These are phyloP conservation scores for Neurospora sp. DNA, from an alignment of 2,329 filamentous ascomycete genomes.

Conservation along the genomic window DNA sequence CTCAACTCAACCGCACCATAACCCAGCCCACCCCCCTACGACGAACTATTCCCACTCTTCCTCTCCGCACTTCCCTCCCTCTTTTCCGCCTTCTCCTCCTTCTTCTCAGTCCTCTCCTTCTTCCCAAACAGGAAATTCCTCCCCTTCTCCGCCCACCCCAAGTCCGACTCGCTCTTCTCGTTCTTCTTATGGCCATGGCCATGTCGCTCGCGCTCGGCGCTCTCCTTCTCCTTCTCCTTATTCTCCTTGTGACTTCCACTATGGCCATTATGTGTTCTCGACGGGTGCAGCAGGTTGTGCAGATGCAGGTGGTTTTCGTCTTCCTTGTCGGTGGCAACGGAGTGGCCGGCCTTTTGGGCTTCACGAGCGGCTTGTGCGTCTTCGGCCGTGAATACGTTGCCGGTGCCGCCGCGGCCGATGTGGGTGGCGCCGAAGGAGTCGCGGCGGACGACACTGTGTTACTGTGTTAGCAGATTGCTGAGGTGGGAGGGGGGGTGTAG, in stretches of 20 bases:
- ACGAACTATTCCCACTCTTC: neutral
- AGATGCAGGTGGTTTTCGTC: neutral
- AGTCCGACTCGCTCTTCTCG: slow-evolving; percentile 30
- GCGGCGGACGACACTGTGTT: slow-evolving; percentile 40
- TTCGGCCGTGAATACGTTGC: slow-evolving; percentile 53
- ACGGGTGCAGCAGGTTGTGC: neutral
- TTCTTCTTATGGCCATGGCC: slow-evolving; percentile 28
- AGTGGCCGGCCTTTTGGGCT: slow-evolving; percentile 12
- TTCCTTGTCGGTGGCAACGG: slow-evolving; percentile 21
- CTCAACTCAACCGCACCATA: neutral
- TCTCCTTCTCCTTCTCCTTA: slow-evolving; percentile 14
- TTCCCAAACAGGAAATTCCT: slow-evolving; percentile 18
- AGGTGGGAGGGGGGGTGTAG: slow-evolving; percentile 1
- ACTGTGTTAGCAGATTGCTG: too few species aligned
- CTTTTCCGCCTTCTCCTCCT: slow-evolving; percentile 6
- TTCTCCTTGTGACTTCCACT: slow-evolving; percentile 13
- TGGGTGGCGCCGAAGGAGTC: slow-evolving; percentile 51
- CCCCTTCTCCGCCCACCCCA: slow-evolving; percentile 17
- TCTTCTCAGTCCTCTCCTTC: slow-evolving; percentile 15
- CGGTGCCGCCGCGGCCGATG: slow-evolving; percentile 65
- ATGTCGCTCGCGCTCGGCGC: slow-evolving; percentile 3
- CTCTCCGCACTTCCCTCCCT: neutral
- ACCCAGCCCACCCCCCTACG: neutral
- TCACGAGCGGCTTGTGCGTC: slow-evolving; percentile 23
- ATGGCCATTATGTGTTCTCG: neutral